Evolutionary conservation across 2,329 filamentous ascomycete genomes (phyloP), one percentile per base, ranked within the genome.

Genomic region (Cordyceps javanica): DNA sequence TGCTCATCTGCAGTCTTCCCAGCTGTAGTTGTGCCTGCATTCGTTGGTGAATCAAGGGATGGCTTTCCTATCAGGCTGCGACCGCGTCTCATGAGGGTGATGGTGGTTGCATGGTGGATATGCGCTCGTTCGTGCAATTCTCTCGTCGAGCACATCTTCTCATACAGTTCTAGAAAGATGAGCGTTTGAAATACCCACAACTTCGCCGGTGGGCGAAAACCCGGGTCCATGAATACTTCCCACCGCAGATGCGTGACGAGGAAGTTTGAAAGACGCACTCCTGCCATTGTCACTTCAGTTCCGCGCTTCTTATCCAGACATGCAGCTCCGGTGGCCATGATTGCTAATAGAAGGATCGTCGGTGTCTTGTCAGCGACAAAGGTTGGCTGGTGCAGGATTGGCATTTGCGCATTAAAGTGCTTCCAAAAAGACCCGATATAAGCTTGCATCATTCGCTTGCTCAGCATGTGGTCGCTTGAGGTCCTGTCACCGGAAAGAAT

Each of bases 101-200:
- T 85, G 0, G 92, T 97, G 0, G 93, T 97, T 14, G 93, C 93
- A 69, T 99, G 94, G 67, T 97, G 93, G 46, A 97, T 96, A 65
- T 97, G 93, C 1, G 93, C 93, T 63, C 94, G 82, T 72, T 99
- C 94, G 71, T 99, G 94, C 32, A 97, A 77, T 59, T 90, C 87
- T 62, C 92, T 83, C 0, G 93, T 96, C 39, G 91, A 94, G 70
- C 93, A 97, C 89, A 96, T 94, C 78, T 99, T 99, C 75, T 99
- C 94, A 66, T 96, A 97, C 0, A 96, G 76, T 70, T 99, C 94
- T 13, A 97, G 79, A 5, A 97, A 79, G 5, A 97, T 77, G 53
- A 97, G 75, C 1, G 93, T 87, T 70, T 97, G 94, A 74, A 97
- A 97, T 0, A 96, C 85, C 93, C 93, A 99, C 8, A 99, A 75